Percentiles rank a stretch among this genome's conserved stretches.
Conservation (phyloP, 2,329 filamentous ascomycete genomes). For the Metarhizium humberi region DNA sequence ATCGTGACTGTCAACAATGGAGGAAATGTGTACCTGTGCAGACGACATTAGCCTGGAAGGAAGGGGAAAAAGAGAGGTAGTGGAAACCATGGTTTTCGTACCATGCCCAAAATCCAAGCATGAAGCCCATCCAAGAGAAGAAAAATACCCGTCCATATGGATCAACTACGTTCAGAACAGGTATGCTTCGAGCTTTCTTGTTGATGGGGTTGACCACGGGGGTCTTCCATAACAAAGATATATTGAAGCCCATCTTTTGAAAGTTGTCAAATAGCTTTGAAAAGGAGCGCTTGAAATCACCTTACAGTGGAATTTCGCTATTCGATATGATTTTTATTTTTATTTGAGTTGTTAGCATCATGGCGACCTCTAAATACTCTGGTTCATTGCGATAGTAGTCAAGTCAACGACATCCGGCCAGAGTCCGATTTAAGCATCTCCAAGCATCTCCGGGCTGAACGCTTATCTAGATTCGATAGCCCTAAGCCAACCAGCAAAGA, state of each 20-base stretch:
- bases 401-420: background rate
- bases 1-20: constrained; percentile 72
- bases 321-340: no score
- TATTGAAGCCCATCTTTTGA: no score
- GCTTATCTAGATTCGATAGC: background rate
- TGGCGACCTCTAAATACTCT: background rate
- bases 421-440: constrained; percentile 5
- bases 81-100: constrained; percentile 11
- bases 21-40: constrained; percentile 69
- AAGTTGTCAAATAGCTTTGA: no score
- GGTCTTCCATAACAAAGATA: no score
- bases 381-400: background rate
- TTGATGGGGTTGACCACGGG: constrained; percentile 39
- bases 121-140: constrained; percentile 80
- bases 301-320: no score
- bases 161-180: constrained; percentile 67
- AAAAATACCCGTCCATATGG: constrained; percentile 81
- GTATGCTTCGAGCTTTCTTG: constrained; percentile 71
- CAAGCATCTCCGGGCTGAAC: constrained; percentile 2
- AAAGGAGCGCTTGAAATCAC: no score
- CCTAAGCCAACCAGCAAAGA: background rate
- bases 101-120: constrained; percentile 86
- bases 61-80: background rate
- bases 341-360: no score
- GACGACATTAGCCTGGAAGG: background rate